A percentile compares a stretch with the other conserved stretches of the same genome.
Evolutionary conservation across 108 stramenopile genomes (phyloP).

Genomic region (Skeletonema potamos): DNA sequence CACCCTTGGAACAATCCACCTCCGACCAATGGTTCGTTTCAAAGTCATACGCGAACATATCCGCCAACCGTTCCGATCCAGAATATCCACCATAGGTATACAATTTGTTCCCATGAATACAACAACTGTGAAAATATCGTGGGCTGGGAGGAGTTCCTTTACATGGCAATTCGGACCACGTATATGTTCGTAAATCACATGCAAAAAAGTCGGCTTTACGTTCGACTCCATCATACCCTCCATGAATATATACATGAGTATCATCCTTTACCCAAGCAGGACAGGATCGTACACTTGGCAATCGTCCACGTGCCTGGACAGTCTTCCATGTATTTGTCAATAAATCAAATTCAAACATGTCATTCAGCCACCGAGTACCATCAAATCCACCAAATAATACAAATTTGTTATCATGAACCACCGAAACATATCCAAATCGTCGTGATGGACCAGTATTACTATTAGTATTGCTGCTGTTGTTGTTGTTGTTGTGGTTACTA

Average conservation of each 20-base stretch:
- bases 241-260: slow-evolving; percentile 89
- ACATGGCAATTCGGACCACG: slow-evolving; percentile 88
- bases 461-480: background rate
- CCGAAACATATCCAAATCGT: slow-evolving; percentile 91
- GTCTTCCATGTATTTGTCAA: slow-evolving; percentile 71
- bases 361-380: slow-evolving; percentile 81
- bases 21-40: slow-evolving; percentile 79
- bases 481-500: background rate
- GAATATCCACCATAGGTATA: slow-evolving; percentile 93
- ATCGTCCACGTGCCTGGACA: slow-evolving; percentile 43
- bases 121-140: slow-evolving; percentile 94
- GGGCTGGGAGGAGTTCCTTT: slow-evolving; percentile 83
- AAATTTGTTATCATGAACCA: slow-evolving; percentile 87
- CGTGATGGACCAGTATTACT: slow-evolving; percentile 57
- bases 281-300: slow-evolving; percentile 82
- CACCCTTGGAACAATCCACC: slow-evolving; percentile 60
- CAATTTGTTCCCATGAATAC: slow-evolving; percentile 83
- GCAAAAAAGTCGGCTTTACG: slow-evolving; percentile 91
- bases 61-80: slow-evolving; percentile 84
- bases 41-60: slow-evolving; percentile 86
- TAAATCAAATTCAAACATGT: slow-evolving; percentile 87
- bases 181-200: slow-evolving; percentile 81
- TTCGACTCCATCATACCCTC: slow-evolving; percentile 93
- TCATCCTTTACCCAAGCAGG: slow-evolving; percentile 90
- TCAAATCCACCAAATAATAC: slow-evolving; percentile 93